Evolutionary conservation across 306 rosid genomes (phyloP), one percentile per base, ranked within the genome.

Genomic region (Cyclanthera cordifolia): DNA sequence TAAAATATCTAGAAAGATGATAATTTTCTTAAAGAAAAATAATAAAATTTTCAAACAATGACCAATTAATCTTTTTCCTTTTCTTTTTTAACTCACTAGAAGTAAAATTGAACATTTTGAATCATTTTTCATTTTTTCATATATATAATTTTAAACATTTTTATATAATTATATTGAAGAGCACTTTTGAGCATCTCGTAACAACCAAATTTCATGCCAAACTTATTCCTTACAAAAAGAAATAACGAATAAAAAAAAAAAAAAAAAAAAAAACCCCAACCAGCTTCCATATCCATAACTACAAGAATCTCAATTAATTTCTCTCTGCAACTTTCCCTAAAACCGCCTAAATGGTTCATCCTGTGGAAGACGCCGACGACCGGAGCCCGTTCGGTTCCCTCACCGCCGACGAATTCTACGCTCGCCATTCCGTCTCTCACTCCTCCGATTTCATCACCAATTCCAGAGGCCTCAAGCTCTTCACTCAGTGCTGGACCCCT

Each of bases 401-500:
- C 28, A 73, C 95, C 0, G 54, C 87, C 11, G 91, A 86, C n/a
- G 90, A 86, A 49, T 90, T 93, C 90, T 93, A 87, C 75, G 77
- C 95, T 0, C 91, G 54, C 10, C 91, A 93, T 85, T 82, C 89
- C 14, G 90, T 93, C 66, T 76, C 78, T 56, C 99, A 90, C 75
- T 80, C 47, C 61, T 86, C 95, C 61, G 88, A 86, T 59, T 88
- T 77, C 86, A 69, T 83, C 72, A 85, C 90, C 0, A 87, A 89
- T 70, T 14, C 89, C 0, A 57, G 96, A 28, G 99, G 94, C 30
- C 86, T 87, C 71, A 87, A 82, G 54, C 91, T 86, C 72, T 90
- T 93, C 81, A 90, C 99, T 0, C 96, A 90, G 79, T 88, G 91
- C 91, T 93, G 99, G 96, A 78, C 77, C 68, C 99, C 99, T 0